Evolutionary conservation across 139 green algal species (phyloP).

Genomic region (Chlamydomonas sp.): DNA sequence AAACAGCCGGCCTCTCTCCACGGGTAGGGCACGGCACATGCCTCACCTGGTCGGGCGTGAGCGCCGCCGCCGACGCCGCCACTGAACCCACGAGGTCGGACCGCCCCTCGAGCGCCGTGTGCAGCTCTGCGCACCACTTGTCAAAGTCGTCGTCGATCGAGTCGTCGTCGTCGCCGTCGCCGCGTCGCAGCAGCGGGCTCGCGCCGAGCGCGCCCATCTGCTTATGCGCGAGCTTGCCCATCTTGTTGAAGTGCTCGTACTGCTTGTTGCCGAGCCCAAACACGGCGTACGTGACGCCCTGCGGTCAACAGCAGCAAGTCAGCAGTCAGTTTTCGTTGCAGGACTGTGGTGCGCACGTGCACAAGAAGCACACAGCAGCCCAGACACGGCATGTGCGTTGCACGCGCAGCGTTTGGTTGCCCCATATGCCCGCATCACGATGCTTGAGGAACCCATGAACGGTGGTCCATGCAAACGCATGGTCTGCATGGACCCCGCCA

Average conservation of each 20-base stretch:
- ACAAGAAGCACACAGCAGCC: too few relatives aligned
- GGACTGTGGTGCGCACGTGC: background rate
- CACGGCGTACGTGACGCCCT: slow-evolving; percentile 69
- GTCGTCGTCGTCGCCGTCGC: slow-evolving; percentile 87
- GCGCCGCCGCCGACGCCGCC: too few relatives aligned
- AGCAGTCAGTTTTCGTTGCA: too few relatives aligned
- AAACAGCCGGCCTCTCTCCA: too few relatives aligned
- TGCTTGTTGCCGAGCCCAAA: slow-evolving; percentile 96
- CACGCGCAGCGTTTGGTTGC: too few relatives aligned
- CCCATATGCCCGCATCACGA: too few relatives aligned
- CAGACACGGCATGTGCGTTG: background rate
- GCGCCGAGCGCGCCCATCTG: slow-evolving; percentile 61
- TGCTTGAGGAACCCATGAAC: too few relatives aligned
- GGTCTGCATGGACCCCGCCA: too few relatives aligned
- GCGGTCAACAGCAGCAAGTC: too few relatives aligned
- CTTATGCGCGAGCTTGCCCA: slow-evolving; percentile 72
- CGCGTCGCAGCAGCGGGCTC: slow-evolving; percentile 46
- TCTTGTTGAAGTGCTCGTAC: slow-evolving; percentile 96
- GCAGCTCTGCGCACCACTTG: slow-evolving; percentile 66
- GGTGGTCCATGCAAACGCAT: too few relatives aligned
- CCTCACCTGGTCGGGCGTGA: too few relatives aligned
- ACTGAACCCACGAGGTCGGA: slow-evolving; percentile 39
- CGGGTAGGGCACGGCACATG: too few relatives aligned
- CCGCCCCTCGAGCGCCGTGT: slow-evolving; percentile 45
- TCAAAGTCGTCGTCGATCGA: slow-evolving; percentile 89